Base-by-base conservation (phyloP, 352 stramenopile species). In the Achlya hypogyna region DNA sequence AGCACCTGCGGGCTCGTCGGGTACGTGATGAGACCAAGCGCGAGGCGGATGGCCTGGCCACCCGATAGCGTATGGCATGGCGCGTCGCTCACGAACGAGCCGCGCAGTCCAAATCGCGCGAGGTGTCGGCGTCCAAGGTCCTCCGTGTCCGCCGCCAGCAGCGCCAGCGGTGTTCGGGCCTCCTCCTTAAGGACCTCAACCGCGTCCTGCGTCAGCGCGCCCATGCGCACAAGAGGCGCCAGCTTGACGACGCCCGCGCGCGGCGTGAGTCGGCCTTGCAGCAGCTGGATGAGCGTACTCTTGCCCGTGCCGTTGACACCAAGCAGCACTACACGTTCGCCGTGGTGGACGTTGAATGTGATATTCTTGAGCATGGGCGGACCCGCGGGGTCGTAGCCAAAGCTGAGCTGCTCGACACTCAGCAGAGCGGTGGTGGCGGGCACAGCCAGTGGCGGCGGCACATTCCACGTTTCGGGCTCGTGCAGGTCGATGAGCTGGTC, bases 251-350 rank as follows among this genome's bases (percentile, higher is more conserved):
- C 81, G 5, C 77, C 78, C 10, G 59, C 29, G 12, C 73, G 74
- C 12, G 78, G 77, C 54, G 69, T 65, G 54, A 98, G 72, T 43
- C 88, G 82, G 10, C 89, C 82, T 28, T 84, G 83, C 53, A 98
- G 86, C 3, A 98, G 79, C 70, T 96, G 97, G 43, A 98, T 81
- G 20, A 98, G 75, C 0, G 94, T 98, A 16, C 91, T 98, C 71
- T 98, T 98, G 27, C 87, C 87, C 29, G 78, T 74, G 22, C 78
- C 77, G 45, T 88, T 85, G n/a, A 91, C 87, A 23, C 93, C 93
- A 35, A 97, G 88, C 1, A 97, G 67, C 29, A 93, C 85, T 42
- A 97, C 78, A 27, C 87, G 86, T 40, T 90, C 77, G 1, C 84
- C 84, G 60, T 91, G 87, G 35, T 89, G 76, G 58, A 95, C 75